These are phyloP conservation scores for Botrytis galanthina DNA, from an alignment of 2,329 filamentous ascomycete genomes.

Conservation along the genomic window DNA sequence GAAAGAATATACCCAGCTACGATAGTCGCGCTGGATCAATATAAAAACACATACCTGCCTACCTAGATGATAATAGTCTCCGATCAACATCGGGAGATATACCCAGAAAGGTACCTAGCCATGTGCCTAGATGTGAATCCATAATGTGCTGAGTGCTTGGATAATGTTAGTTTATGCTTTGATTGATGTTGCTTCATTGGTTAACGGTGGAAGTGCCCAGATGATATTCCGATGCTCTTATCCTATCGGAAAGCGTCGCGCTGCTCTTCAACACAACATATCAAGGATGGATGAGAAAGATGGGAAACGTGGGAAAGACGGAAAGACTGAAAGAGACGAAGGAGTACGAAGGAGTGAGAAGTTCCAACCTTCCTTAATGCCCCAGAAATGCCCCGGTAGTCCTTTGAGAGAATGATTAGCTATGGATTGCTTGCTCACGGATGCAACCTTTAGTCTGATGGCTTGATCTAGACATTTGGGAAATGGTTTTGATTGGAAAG, in stretches of 20 bases:
- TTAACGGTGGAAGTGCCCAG: neutral
- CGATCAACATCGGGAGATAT: neutral
- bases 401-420: neutral
- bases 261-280: neutral
- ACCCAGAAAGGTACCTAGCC: neutral
- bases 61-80: neutral
- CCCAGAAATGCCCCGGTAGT: neutral
- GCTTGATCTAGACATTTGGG: neutral
- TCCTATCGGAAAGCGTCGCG: slow-evolving; percentile 1
- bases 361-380: neutral
- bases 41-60: neutral
- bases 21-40: neutral
- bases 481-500: neutral
- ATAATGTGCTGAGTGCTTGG: neutral
- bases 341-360: neutral
- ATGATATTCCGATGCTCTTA: neutral
- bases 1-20: neutral
- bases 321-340: neutral
- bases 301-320: neutral
- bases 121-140: neutral
- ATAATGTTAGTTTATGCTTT: neutral
- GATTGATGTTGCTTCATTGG: neutral
- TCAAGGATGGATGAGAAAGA: neutral
- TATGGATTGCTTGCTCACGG: neutral
- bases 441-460: neutral